Conservation (phyloP, 176 grass and related monocot species). For the Cenchrus americanus region DNA sequence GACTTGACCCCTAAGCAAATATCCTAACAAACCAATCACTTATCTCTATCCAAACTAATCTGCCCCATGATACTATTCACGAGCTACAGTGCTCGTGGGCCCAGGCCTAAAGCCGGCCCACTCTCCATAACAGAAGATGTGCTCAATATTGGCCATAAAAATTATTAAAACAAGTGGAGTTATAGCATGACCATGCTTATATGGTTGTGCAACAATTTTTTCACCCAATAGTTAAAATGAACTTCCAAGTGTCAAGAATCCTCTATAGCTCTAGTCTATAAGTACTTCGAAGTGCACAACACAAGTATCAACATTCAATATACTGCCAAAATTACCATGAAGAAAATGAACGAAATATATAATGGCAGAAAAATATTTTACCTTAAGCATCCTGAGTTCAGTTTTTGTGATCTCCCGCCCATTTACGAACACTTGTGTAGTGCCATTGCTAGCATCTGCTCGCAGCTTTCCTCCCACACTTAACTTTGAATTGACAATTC, state of each 20-base stretch:
- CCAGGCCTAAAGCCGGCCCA: no score
- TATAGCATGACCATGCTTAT: not conserved
- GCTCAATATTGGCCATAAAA: no score
- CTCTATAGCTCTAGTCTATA: not conserved
- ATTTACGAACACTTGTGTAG: constrained; percentile 70
- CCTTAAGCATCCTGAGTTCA: constrained; percentile 71
- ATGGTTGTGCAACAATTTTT: not conserved
- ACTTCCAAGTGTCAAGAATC: not conserved
- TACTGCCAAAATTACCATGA: not conserved
- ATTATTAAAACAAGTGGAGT: no score
- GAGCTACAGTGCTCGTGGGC: no score
- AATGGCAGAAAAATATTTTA: not conserved
- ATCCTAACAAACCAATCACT: no score
- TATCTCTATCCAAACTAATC: no score
- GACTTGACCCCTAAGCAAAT: no score
- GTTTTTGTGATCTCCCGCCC: constrained; percentile 73
- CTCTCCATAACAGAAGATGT: no score
- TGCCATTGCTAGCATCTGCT: constrained; percentile 67
- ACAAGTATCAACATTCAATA: not conserved
- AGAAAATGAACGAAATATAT: not conserved
- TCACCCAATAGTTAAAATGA: not conserved
- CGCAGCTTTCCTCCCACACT: constrained; percentile 66
- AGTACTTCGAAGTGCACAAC: not conserved
- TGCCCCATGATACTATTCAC: no score
- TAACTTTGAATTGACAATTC: constrained; percentile 70